These are phyloP conservation scores for Botrytis hyacinthi DNA, from an alignment of 2,329 filamentous ascomycete species.

Conservation along the genomic window DNA sequence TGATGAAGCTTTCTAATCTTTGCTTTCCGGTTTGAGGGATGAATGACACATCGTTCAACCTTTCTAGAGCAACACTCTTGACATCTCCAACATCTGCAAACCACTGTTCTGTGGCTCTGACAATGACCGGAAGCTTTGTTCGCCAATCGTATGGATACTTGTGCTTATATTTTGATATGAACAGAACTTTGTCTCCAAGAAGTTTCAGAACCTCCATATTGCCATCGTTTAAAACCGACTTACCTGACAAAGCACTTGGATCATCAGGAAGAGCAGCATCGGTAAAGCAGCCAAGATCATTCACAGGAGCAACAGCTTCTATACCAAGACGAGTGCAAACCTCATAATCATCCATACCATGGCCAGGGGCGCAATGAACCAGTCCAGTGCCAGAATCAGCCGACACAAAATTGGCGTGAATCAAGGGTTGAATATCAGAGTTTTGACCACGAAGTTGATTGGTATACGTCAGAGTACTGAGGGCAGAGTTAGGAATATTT, in stretches of 20 bases:
- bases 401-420: constrained; percentile 86
- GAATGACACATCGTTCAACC: constrained; percentile 72
- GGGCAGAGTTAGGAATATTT: constrained; percentile 60
- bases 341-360: constrained; percentile 95
- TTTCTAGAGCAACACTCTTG: constrained; percentile 67
- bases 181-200: constrained; percentile 63
- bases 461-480: constrained; percentile 65
- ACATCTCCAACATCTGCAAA: constrained; percentile 89
- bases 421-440: constrained; percentile 62
- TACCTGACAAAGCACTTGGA: constrained; percentile 65
- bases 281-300: constrained; percentile 79
- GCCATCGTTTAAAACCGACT: constrained; percentile 69
- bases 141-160: constrained; percentile 99
- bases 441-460: constrained; percentile 64
- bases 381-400: constrained; percentile 87
- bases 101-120: constrained; percentile 94
- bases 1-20: constrained; percentile 80
- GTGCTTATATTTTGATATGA: constrained; percentile 71
- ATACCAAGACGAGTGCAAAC: constrained; percentile 71
- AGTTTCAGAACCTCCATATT: constrained; percentile 67
- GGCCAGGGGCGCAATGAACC: constrained; percentile 92
- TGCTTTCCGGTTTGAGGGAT: constrained; percentile 71
- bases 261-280: constrained; percentile 71
- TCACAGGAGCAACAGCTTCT: constrained; percentile 75
- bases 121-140: constrained; percentile 87